Base-by-base conservation (phyloP, 441 rosid genomes). In the Macaranga tanarius region DNA sequence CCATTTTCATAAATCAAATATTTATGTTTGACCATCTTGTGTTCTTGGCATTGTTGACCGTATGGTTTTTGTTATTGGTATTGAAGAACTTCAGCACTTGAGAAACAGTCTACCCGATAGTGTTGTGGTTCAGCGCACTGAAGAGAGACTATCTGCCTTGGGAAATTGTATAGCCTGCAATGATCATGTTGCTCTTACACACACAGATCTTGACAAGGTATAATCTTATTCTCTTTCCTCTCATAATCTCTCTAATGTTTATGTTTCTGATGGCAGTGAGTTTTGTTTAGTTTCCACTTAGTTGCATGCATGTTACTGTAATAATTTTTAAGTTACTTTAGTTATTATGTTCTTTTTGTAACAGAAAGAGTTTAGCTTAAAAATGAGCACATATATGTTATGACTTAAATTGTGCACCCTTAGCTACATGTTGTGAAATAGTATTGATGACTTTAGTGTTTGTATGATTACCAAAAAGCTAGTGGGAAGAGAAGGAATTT, bases 91-190 rank as follows among this genome's bases (percentile, higher is more conserved):
- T 80, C 97, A 95, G 70, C 98, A 92, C 70, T 81, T 95, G 89
- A 89, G 92, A 71, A 91, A 95, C 72, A 95, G 97, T 81, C 85
- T 92, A 72, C 99, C 99, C 19, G 99, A 92, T 81, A 77, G 65
- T 81, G 97, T 95, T 58, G 95, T 91, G 44, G 93, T 95, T 71
- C 98, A 88, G 82, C 85, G 99, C 50, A 79, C 90, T 47, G 98
- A 95, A 2, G 99, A 95, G 86, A 91, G 77, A 61, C 81, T 95
- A 26, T 91, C 99, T 75, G 98, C 99, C 26, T 86, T 95, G 63
- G 99, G 99, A 12, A 91, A 95, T 67, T 89, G 98, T 76, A 85
- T 95, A 77, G 94, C 96, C 58, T 95, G 98, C 84, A 92, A 95
- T 81, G 97, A 95, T 75, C 93, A 92, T 80, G 99, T 92, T 72